Base-by-base conservation (phyloP, 768 basidiomycete genomes). In the Rhizopogon vinicolor region DNA sequence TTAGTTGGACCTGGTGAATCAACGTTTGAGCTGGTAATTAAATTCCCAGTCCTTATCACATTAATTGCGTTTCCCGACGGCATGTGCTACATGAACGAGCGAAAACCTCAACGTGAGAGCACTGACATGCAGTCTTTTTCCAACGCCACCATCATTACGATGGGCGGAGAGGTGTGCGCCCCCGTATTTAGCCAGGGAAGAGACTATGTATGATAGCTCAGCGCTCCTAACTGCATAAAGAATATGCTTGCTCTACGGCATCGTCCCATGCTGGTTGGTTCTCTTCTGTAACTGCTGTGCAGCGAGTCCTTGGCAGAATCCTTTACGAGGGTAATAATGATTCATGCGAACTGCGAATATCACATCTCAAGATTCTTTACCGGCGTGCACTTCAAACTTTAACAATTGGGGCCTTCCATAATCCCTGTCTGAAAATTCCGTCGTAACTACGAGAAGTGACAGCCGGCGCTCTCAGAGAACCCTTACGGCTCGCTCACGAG, bases 101-200 rank as follows among this genome's bases (percentile, higher is more conserved):
- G 45, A 33, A 12, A 25, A 29, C 8, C 29, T 35, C 5, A 74
- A 61, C 82, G 79, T 18, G 83, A 81, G 51, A 89, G 77, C 18
- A 78, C 64, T 29, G 77, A 75, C 31, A 33, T 7, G 35, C 13
- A 37, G 31, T 33, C 4, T 25, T 49, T 22, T 37, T 25, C 39
- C 1, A 37, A 37, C 48, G 48, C 48, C 48, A 49, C 48, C 48
- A 49, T 49, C 48, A 49, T 49, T 49, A 49, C 35, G 48, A 37
- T 49, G 46, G 31, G 19, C 48, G 33, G 35, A 37, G 46, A 33
- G 31, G 35, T 37, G 35, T 10, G 48, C 46, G 46, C 33, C 37
- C 33, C 48, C 14, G 35, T 5, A 49, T 49, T 49, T 8, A 19
- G 48, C 14, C 5, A 22, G 35, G 35, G 22, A 48, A 33, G 35